Base-by-base conservation (phyloP, 2,329 filamentous ascomycete species). In the Myriosclerotinia scirpicola region DNA sequence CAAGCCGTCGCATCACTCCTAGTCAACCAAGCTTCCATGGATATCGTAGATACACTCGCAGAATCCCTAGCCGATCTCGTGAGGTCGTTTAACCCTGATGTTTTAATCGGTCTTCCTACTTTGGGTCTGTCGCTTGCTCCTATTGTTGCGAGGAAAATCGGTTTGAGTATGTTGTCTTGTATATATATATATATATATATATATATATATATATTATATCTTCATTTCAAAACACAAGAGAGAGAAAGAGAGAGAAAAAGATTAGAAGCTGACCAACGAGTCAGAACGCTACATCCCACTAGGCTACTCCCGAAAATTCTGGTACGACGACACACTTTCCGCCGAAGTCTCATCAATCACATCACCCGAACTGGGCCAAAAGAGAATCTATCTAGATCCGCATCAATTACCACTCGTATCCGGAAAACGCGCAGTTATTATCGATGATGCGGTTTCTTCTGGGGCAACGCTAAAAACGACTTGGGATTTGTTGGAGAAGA, bases 251-350 rank as follows among this genome's bases (percentile, higher is more conserved):
- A 14, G 15, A 26, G 7, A 40, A 36, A 26, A 36, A 42, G 42
- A 20, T 3, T 48, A 36, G 40, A n/a, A 50, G 48, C 48, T 50
- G 48, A 50, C n/a, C 5, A 15, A 26, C 22, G 4, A 12, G 26
- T 12, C 40, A 74, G 73, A 69, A 64, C 65, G 72, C 53, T 74
- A 73, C 46, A 54, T 75, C 1, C 70, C 74, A 2, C 65, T 75
- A n/a, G 73, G 73, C 2, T 74, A 74, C 53, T 75, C 74, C 2
- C 67, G 67, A 3, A 75, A 75, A 59, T 75, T 75, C 68, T 75
- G 74, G 74, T 75, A 75, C 54, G 46, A 59, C 1, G 69, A 72
- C 8, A 54, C 44, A 0, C 71, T 75, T 14, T 74, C 73, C 2
- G 70, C 72, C 0, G 54, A 63, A 20, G 67, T 74, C 2, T 71